Conservation (phyloP, 176 grass and related monocot genomes). For the Elaeis guineensis region DNA sequence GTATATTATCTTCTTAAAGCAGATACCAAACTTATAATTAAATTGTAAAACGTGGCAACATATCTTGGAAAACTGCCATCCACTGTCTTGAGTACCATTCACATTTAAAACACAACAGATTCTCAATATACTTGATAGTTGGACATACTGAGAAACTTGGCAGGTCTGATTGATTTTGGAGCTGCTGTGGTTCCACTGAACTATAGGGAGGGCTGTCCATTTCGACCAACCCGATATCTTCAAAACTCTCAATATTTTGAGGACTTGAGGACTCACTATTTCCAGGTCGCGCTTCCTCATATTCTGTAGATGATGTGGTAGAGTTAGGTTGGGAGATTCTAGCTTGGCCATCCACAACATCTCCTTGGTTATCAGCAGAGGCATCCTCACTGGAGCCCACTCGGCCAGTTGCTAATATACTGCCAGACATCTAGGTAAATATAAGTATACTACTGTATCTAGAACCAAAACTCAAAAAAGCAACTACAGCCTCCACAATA, state of each 20-base stretch:
- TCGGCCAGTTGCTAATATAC: constrained; percentile 34
- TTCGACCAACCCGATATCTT: constrained; percentile 58
- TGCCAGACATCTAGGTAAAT: constrained; percentile 23
- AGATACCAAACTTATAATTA: no score
- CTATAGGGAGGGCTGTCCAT: constrained; percentile 43
- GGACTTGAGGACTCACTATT: constrained; percentile 29
- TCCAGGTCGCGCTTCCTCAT: constrained; percentile 36
- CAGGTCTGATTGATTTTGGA: constrained; percentile 35
- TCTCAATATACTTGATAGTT: no score
- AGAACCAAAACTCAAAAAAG: no score
- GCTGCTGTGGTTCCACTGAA: constrained; percentile 24
- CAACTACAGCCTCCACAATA: no score
- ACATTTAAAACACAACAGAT: no score
- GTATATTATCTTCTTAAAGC: no score
- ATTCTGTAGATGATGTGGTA: constrained; percentile 28
- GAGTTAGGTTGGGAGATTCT: constrained; percentile 37
- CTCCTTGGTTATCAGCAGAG: constrained; percentile 22
- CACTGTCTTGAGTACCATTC: no score
- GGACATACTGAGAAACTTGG: constrained; percentile 46
- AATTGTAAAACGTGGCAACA: no score
- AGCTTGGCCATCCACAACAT: constrained; percentile 34
- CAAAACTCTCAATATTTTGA: constrained; percentile 45
- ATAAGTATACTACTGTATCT: no score
- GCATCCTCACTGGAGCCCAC: constrained; percentile 17
- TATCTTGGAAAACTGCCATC: no score